phyloP scores from a whole-genome alignment of 257 asterid genomes.

The Verbascum thapsus region DNA sequence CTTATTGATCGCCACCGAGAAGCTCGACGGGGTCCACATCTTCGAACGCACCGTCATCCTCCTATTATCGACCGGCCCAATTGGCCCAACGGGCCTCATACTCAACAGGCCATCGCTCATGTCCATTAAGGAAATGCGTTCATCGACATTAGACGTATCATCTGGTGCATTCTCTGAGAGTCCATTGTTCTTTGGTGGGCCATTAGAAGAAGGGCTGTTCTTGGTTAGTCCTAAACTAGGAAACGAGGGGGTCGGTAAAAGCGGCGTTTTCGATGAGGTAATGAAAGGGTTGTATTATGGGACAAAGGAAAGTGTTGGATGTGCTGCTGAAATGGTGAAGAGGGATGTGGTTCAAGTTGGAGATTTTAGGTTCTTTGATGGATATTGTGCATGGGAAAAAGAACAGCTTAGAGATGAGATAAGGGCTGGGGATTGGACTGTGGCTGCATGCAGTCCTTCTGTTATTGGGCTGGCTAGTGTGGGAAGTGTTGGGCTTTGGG shows the following conservation, averaged over 20 bases:
- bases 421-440: conserved; percentile 80
- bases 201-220: conserved; percentile 74
- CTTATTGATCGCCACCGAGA: conserved; percentile 71
- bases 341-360: conserved; percentile 50
- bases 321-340: conserved; percentile 89
- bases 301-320: conserved; percentile 68
- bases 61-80: conserved; percentile 61
- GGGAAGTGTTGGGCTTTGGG: conserved; percentile 76
- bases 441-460: conserved; percentile 75
- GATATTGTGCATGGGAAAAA: conserved; percentile 84
- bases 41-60: conserved; percentile 79
- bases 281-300: conserved; percentile 82
- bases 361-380: conserved; percentile 81
- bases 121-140: conserved; percentile 84
- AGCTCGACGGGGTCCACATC: conserved; percentile 87
- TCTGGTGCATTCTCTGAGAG: conserved; percentile 56
- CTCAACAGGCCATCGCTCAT: conserved; percentile 88
- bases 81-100: conserved; percentile 73
- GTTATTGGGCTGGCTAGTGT: conserved; percentile 55
- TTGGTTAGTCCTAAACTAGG: conserved; percentile 49
- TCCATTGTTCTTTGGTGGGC: conserved; percentile 89
- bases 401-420: conserved; percentile 74
- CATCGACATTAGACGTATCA: conserved; percentile 48
- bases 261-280: conserved; percentile 76
- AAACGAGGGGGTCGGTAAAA: conserved; percentile 45